A percentile compares a stretch with the other conserved stretches of the same genome.
Evolutionary conservation across 495 filamentous ascomycete genomes (phyloP).

Genomic region (Aspergillus heteromorphus): DNA sequence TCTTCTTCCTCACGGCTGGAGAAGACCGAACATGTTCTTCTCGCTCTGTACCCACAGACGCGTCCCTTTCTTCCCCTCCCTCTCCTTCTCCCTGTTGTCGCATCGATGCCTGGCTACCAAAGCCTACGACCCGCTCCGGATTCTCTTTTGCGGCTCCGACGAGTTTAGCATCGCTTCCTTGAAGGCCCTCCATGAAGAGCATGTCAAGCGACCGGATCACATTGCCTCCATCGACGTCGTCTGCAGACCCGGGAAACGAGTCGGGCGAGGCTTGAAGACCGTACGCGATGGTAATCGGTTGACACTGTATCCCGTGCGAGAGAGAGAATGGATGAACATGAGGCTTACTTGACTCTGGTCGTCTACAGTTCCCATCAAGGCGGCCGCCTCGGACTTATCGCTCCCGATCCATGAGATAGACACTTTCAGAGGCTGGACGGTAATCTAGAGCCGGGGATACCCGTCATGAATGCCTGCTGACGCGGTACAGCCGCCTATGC

Average conservation of each 20-base stretch:
- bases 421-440: conserved; percentile 77
- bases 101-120: conserved; percentile 28
- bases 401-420: conserved; percentile 70
- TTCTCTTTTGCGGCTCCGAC: conserved; percentile 95
- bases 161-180: conserved; percentile 82
- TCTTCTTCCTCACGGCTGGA: too few relatives aligned
- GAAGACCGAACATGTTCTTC: conserved; percentile 21
- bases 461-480: conserved; percentile 11
- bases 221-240: conserved; percentile 86
- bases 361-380: conserved; percentile 66
- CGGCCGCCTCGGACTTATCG: conserved; percentile 52
- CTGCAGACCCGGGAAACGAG: conserved; percentile 67
- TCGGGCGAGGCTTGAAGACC: conserved; percentile 66
- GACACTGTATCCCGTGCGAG: conserved; percentile 1
- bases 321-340: conserved; percentile 8
- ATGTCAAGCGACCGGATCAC: conserved; percentile 43
- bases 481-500: conserved; percentile 49
- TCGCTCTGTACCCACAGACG: conserved; percentile 22
- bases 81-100: too few relatives aligned
- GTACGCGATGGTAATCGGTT: conserved; percentile 57
- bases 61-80: not conserved
- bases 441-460: conserved; percentile 25
- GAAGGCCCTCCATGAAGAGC: conserved; percentile 60
- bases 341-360: conserved; percentile 2
- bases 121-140: conserved; percentile 62